Evolutionary conservation across 1,284 basidiomycete species (phyloP).

Genomic region (Mycosarcoma mackinlayi): DNA sequence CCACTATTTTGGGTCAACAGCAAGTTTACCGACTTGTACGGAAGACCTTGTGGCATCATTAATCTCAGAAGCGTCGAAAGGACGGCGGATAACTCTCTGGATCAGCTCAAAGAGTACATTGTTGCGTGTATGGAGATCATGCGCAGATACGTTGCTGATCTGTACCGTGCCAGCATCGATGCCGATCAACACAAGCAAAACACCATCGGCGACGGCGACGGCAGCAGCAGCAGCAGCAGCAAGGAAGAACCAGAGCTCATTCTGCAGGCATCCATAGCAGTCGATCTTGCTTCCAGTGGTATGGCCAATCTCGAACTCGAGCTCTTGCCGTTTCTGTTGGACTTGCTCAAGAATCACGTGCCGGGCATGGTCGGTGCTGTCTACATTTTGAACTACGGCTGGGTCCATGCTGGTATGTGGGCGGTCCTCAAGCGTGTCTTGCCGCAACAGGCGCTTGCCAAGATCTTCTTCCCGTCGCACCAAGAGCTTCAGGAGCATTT

Average conservation of each 20-base stretch:
- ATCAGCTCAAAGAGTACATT: constrained; percentile 65
- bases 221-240: too few relatives aligned
- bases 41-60: constrained; percentile 62
- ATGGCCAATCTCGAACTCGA: constrained; percentile 66
- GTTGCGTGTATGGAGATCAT: constrained; percentile 64
- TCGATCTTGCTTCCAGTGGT: constrained; percentile 56
- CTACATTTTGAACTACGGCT: constrained; percentile 83
- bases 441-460: constrained; percentile 76
- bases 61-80: constrained; percentile 60
- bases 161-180: constrained; percentile 21
- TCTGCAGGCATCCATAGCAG: constrained; percentile 56
- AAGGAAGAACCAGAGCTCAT: constrained; percentile 22
- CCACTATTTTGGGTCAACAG: constrained; percentile 66
- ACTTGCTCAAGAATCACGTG: constrained; percentile 66
- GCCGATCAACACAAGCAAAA: constrained; percentile 6
- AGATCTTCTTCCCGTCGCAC: constrained; percentile 78
- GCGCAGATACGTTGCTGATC: constrained; percentile 57
- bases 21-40: constrained; percentile 57
- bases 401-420: constrained; percentile 83
- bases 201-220: too few relatives aligned
- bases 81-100: constrained; percentile 52
- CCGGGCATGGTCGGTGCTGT: constrained; percentile 71
- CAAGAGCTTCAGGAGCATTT: constrained; percentile 76
- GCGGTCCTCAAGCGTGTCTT: constrained; percentile 78
- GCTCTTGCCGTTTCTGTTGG: constrained; percentile 63